phyloP scores from a whole-genome alignment of 176 grass and related monocot genomes.

The Raddia guianensis region DNA sequence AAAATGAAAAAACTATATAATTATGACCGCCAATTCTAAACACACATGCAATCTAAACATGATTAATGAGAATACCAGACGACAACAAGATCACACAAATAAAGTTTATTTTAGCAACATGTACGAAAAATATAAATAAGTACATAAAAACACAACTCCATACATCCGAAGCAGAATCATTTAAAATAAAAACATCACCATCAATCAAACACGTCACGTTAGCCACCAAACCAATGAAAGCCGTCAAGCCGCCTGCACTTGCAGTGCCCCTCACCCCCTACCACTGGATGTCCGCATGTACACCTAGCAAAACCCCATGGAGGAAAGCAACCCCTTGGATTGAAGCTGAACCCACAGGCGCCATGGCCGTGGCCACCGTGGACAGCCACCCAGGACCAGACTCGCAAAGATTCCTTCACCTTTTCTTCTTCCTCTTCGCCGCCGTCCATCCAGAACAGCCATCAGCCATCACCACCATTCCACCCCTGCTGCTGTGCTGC shows the following conservation, averaged over 20 bases:
- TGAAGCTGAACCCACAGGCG: too few species aligned
- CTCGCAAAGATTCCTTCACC: slow-evolving; percentile 39
- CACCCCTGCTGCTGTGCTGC: background rate
- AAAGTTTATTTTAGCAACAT: background rate
- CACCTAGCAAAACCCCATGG: background rate
- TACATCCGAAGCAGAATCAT: background rate
- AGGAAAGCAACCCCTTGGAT: background rate
- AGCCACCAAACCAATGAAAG: background rate
- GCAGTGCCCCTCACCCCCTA: background rate
- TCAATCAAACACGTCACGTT: background rate
- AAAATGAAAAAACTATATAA: background rate
- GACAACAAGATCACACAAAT: background rate
- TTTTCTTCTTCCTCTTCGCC: background rate
- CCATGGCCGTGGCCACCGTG: background rate
- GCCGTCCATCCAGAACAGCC: background rate
- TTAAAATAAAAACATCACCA: background rate
- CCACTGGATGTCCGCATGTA: background rate
- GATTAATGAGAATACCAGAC: too few species aligned
- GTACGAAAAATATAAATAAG: background rate
- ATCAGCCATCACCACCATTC: background rate
- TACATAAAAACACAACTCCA: background rate
- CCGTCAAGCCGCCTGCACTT: background rate
- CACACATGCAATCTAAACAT: background rate
- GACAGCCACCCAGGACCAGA: slow-evolving; percentile 44
- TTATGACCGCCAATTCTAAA: background rate